Evolutionary conservation across 78 protist genomes (phyloP).

Genomic region (Pigoraptor vietnamica): DNA sequence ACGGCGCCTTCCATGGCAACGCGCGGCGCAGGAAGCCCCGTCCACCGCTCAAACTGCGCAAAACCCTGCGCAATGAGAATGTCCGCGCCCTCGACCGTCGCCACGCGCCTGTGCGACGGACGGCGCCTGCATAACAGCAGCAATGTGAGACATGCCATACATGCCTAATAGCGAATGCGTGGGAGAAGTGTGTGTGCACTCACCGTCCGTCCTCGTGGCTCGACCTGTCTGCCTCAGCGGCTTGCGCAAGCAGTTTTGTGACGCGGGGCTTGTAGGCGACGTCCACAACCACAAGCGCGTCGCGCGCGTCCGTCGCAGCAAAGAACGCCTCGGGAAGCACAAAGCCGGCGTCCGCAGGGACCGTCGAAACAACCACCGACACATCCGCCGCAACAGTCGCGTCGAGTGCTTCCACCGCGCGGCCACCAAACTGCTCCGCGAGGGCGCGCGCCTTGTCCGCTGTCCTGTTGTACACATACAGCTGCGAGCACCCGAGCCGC

Average conservation of each 20-base stretch:
- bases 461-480: conserved; percentile 56
- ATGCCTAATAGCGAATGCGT: not conserved
- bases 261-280: conserved; percentile 34
- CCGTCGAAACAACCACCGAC: conserved; percentile 15
- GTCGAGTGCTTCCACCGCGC: not conserved
- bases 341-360: conserved; percentile 12
- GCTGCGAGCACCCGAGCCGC: conserved; percentile 5
- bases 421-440: conserved; percentile 31
- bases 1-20: not conserved
- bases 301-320: too few relatives aligned
- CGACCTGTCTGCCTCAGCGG: not conserved
- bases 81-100: conserved; percentile 43
- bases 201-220: not conserved
- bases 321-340: not conserved
- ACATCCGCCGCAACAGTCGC: not conserved
- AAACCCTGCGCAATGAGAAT: conserved; percentile 58
- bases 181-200: not conserved
- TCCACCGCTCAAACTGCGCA: not conserved
- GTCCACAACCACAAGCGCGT: conserved; percentile 21
- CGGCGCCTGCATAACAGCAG: conserved; percentile 2
- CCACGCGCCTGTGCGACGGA: not conserved
- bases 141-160: not conserved
- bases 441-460: conserved; percentile 33
- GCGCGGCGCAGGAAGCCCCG: not conserved
- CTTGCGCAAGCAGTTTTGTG: not conserved